These are phyloP conservation scores for Elymus sibiricus DNA, from an alignment of 176 grass and related monocot species.

Conservation along the genomic window DNA sequence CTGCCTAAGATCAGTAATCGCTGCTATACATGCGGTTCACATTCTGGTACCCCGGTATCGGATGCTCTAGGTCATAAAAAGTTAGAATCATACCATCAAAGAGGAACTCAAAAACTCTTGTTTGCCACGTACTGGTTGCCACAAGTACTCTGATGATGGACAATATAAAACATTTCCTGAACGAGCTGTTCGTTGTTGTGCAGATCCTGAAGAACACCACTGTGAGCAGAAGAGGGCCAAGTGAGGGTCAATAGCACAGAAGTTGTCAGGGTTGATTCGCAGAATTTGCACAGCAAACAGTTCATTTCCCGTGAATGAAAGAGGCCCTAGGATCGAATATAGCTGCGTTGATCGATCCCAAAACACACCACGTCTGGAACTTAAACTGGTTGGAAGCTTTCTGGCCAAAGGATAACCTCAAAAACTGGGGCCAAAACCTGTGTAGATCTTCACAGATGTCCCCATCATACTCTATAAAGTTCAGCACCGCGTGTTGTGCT, in stretches of 20 bases:
- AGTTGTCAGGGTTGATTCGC: not conserved
- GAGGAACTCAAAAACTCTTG: not conserved
- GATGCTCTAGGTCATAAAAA: not conserved
- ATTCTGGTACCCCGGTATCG: not conserved
- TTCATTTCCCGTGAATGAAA: not conserved
- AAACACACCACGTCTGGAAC: not conserved
- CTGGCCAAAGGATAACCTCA: not conserved
- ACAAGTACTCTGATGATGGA: not conserved
- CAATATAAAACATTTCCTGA: constrained; percentile 13
- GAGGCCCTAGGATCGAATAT: not conserved
- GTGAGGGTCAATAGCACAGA: constrained; percentile 57
- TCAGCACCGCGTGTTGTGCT: not conserved
- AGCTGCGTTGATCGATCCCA: not conserved
- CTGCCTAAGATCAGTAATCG: not conserved
- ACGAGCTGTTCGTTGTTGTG: constrained; percentile 14
- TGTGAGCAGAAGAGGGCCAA: constrained; percentile 81
- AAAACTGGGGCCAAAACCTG: not conserved
- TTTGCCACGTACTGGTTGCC: not conserved
- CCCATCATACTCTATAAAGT: not conserved
- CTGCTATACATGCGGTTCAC: not conserved
- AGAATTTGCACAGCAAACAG: not conserved
- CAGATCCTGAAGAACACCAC: constrained; percentile 97
- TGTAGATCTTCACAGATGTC: not conserved
- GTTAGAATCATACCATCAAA: not conserved
- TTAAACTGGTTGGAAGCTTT: not conserved